These are phyloP conservation scores for Coelastrella sp. DNA, from an alignment of 139 green algal species.

Conservation along the genomic window DNA sequence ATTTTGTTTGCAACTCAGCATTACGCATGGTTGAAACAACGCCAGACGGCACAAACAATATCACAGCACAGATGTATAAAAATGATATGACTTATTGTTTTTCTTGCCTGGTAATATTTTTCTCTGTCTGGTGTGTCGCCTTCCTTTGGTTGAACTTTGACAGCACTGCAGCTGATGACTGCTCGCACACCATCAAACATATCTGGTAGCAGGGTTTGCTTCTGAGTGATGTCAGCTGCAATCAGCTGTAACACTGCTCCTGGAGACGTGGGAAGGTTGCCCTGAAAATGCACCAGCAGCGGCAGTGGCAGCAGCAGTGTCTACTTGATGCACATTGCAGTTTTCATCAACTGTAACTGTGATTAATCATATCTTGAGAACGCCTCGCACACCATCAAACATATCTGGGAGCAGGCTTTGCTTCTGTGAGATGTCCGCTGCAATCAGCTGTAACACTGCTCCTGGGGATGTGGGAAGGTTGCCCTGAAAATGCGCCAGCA, in stretches of 20 bases:
- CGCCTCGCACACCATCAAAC: conserved; percentile 74
- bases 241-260: conserved; percentile 82
- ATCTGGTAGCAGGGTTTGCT: conserved; percentile 78
- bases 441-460: conserved; percentile 78
- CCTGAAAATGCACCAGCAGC: conserved; percentile 15
- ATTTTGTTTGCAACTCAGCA: no score
- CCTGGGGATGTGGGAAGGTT: conserved; percentile 57
- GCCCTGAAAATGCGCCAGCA: conserved; percentile 16
- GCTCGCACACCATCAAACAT: conserved; percentile 77
- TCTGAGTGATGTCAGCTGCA: conserved; percentile 85
- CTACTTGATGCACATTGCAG: no score
- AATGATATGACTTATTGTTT: background rate
- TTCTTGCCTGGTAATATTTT: conserved; percentile 90
- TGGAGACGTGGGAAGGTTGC: conserved; percentile 44
- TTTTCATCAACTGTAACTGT: no score
- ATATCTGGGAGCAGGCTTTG: conserved; percentile 81
- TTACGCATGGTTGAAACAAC: no score
- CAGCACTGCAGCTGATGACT: conserved; percentile 80
- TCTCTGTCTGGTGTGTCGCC: conserved; percentile 80
- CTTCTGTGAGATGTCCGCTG: conserved; percentile 84
- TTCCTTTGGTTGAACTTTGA: conserved; percentile 90
- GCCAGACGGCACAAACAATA: no score
- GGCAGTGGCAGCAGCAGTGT: no score
- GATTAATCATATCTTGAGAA: no score
- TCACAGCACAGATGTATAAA: no score